Conservation (phyloP, 208 protist genomes). For the Crithidia brevicula region DNA sequence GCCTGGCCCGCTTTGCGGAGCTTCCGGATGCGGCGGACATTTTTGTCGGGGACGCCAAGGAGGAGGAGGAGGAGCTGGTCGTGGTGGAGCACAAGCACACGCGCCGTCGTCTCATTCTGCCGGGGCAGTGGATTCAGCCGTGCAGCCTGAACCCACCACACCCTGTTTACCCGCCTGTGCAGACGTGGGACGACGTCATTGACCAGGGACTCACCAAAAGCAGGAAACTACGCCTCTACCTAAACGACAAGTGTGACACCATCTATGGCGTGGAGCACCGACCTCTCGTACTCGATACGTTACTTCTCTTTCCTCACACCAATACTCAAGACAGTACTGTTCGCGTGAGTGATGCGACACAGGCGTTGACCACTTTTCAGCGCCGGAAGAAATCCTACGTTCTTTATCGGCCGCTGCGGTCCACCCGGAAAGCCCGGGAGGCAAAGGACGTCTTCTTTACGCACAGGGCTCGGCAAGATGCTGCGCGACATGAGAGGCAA, state of each 20-base stretch:
- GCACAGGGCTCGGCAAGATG: conserved; percentile 7
- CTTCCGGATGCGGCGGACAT: conserved; percentile 8
- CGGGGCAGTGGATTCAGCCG: conserved; percentile 5
- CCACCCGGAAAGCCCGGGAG: background rate
- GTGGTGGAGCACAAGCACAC: conserved; percentile 20
- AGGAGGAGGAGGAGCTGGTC: conserved; percentile 16
- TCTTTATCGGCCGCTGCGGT: conserved; percentile 23
- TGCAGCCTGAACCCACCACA: background rate
- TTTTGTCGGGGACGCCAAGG: conserved; percentile 7
- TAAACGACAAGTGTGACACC: conserved; percentile 76
- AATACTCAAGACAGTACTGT: too few species aligned
- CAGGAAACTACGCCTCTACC: conserved; percentile 68
- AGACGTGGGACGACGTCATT: conserved; percentile 45
- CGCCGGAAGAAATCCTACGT: background rate
- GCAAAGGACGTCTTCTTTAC: background rate
- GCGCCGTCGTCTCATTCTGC: conserved; percentile 16
- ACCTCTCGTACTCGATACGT: conserved; percentile 47
- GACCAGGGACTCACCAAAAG: conserved; percentile 48
- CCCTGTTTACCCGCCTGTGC: conserved; percentile 4
- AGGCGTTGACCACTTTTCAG: too few species aligned
- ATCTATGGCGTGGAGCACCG: conserved; percentile 52
- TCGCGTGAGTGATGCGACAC: too few species aligned
- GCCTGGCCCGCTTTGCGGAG: conserved; percentile 19
- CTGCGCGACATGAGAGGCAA: background rate
- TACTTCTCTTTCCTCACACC: conserved; percentile 16